Evolutionary conservation across 2,329 filamentous ascomycete genomes (phyloP).

Genomic region (Fusarium virguliforme): DNA sequence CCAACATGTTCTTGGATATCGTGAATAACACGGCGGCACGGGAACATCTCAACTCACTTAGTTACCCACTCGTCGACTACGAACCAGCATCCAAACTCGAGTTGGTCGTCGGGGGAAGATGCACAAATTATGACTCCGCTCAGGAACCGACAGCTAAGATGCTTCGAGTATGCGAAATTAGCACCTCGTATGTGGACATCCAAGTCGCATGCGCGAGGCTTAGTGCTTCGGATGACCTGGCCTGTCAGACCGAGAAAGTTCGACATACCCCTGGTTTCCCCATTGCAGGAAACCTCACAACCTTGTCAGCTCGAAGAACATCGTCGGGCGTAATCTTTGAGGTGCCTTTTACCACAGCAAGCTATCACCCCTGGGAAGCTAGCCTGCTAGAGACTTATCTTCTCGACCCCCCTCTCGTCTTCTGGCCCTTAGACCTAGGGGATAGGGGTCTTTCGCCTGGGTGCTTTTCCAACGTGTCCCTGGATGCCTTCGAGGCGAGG

Average conservation of each 20-base stretch:
- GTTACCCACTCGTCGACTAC: not conserved
- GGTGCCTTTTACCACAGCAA: not conserved
- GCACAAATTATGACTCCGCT: not conserved
- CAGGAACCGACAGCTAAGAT: not conserved
- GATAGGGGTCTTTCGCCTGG: not conserved
- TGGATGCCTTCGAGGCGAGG: not conserved
- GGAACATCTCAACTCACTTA: not conserved
- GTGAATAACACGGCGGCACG: not conserved
- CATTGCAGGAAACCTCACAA: not conserved
- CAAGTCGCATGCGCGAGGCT: not conserved
- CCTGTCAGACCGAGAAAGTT: not conserved
- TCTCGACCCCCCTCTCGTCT: not conserved
- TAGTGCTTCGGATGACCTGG: not conserved
- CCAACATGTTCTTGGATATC: not conserved
- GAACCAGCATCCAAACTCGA: slow-evolving; percentile 9
- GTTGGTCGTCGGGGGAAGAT: not conserved
- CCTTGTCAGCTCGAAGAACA: not conserved
- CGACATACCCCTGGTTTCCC: not conserved
- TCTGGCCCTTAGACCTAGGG: not conserved
- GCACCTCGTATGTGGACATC: slow-evolving; percentile 19
- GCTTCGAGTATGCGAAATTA: slow-evolving; percentile 3
- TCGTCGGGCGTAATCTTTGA: not conserved
- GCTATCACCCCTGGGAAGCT: fast-evolving
- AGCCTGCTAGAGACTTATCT: slow-evolving; percentile 4
- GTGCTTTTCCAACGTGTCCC: not conserved